Evolutionary conservation across 1,284 basidiomycete species (phyloP).

Genomic region (Testicularia cyperi): DNA sequence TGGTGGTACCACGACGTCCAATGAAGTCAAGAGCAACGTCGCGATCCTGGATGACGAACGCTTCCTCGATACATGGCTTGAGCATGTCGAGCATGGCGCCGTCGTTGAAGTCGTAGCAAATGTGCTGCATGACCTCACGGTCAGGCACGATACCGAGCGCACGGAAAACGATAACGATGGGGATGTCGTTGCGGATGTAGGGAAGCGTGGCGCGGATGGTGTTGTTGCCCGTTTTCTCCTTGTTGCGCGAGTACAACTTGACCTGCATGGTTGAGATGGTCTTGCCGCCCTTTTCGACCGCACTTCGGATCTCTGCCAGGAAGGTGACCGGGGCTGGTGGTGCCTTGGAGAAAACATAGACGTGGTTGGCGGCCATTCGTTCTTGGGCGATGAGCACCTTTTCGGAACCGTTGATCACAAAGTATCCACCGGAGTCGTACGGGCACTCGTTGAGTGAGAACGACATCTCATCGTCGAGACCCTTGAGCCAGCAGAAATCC

Average conservation of each 20-base stretch:
- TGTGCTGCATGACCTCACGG: slow-evolving; percentile 94
- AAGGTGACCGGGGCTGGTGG: slow-evolving; percentile 95
- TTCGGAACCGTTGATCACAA: slow-evolving; percentile 99
- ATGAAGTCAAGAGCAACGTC: slow-evolving; percentile 92
- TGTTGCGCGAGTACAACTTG: slow-evolving; percentile 88
- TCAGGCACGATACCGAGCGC: slow-evolving; percentile 97
- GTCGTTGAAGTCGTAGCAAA: slow-evolving; percentile 97
- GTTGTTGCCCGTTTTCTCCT: slow-evolving; percentile 78
- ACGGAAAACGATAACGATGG: slow-evolving; percentile 98
- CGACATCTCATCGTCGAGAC: slow-evolving; percentile 75
- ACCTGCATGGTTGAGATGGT: slow-evolving; percentile 98
- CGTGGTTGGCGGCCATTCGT: slow-evolving; percentile 98
- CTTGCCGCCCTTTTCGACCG: slow-evolving; percentile 97
- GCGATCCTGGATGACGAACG: slow-evolving; percentile 95
- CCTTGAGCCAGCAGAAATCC: slow-evolving; percentile 87
- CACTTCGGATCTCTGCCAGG: slow-evolving; percentile 94
- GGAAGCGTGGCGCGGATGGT: slow-evolving; percentile 97
- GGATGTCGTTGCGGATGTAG: slow-evolving; percentile 97
- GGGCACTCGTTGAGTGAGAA: slow-evolving; percentile 95
- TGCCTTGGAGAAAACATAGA: slow-evolving; percentile 98
- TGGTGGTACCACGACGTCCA: slow-evolving; percentile 93
- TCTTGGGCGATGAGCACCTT: slow-evolving; percentile 99
- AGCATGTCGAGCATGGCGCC: slow-evolving; percentile 95
- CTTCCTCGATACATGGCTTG: slow-evolving; percentile 97
- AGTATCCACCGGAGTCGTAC: slow-evolving; percentile 92